Base-by-base conservation (phyloP, 192 early-diverging fungal species). In the Spizellomyces punctatus region DNA sequence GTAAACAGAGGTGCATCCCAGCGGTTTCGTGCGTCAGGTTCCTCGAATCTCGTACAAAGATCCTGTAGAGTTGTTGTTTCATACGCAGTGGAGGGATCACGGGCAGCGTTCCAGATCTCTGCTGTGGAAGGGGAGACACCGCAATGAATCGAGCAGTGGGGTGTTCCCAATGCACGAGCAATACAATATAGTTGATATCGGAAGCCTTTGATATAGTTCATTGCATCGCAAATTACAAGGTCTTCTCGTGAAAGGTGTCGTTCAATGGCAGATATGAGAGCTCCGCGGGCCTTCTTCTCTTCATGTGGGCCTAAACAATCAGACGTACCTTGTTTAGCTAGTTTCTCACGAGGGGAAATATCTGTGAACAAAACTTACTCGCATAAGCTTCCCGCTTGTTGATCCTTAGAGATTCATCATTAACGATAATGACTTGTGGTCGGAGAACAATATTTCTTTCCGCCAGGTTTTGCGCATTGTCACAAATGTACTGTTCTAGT, bases 121-220 rank as follows among this genome's bases (percentile, higher is more conserved):
- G 62, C 61, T 66, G 83, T 9, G 74, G 75, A 47, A 44, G 21
- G 8, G 16, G n/a, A 36, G 8, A 69, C 78, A 59, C 67, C 63
- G 72, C 79, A 76, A 42, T 59, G 67, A 27, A 93, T 86, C 14
- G 92, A 86, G 65, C 95, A 97, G 49, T 92, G 90, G 6, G 96
- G 92, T 0, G 95, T 96, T 57, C 90, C 86, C 43, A 94, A 83
- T 49, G 90, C 91, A 21, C 93, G 87, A 0, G 93, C 89, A 14
- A 95, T 81, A 73, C 95, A 95, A 80, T 94, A 95, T 21, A 98
- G 85, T 78, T 98, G 96, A 81, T 98, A 99, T 68, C 98, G 85
- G 74, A 95, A 95, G 6, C 98, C 96, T 83, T 99, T 99, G 78
- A 99, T 98, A 81, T 98, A 98, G 78, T 99, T 99, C 73, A 96